Conservation (phyloP, 257 asterid species). For the Gentiana macrophylla region DNA sequence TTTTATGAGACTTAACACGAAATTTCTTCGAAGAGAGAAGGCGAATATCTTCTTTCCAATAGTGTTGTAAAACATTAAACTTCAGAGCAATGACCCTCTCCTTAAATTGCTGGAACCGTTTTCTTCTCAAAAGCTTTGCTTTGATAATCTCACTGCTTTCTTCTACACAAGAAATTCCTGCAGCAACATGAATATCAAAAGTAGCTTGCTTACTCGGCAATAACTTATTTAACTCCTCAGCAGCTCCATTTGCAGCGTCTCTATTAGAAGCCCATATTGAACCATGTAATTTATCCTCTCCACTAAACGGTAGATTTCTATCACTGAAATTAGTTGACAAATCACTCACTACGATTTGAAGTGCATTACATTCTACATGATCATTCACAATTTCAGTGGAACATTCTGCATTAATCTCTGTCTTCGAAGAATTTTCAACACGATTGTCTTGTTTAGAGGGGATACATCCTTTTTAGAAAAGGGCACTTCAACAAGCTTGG, state of each 20-base stretch:
- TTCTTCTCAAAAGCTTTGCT: slow-evolving; percentile 39
- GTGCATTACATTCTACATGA: slow-evolving; percentile 1
- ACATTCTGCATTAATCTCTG: slow-evolving; percentile 22
- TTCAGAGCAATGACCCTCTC: slow-evolving; percentile 59
- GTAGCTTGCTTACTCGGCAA: slow-evolving; percentile 29
- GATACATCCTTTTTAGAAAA: slow-evolving; percentile 22
- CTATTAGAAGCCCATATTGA: slow-evolving; percentile 49
- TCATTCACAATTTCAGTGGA: slow-evolving; percentile 4
- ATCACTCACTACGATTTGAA: slow-evolving; percentile 14
- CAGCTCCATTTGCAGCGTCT: slow-evolving; percentile 28
- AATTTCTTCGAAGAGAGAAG: slow-evolving; percentile 43
- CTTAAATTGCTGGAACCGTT: slow-evolving; percentile 37
- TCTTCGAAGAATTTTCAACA: slow-evolving; percentile 14
- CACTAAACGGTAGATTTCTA: neutral
- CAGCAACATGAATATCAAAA: slow-evolving; percentile 28
- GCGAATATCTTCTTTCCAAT: slow-evolving; percentile 66
- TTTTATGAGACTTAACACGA: slow-evolving; percentile 65
- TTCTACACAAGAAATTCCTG: slow-evolving; percentile 13
- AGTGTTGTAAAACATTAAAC: slow-evolving; percentile 56
- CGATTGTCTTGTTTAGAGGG: slow-evolving; percentile 16
- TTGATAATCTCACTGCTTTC: slow-evolving; percentile 24
- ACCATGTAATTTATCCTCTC: slow-evolving; percentile 23
- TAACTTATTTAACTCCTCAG: slow-evolving; percentile 45
- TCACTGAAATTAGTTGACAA: slow-evolving; percentile 5
- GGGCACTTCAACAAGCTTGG: slow-evolving; percentile 43